Base-by-base conservation (phyloP, 129 eudicot species). In the Erigeron canadensis region DNA sequence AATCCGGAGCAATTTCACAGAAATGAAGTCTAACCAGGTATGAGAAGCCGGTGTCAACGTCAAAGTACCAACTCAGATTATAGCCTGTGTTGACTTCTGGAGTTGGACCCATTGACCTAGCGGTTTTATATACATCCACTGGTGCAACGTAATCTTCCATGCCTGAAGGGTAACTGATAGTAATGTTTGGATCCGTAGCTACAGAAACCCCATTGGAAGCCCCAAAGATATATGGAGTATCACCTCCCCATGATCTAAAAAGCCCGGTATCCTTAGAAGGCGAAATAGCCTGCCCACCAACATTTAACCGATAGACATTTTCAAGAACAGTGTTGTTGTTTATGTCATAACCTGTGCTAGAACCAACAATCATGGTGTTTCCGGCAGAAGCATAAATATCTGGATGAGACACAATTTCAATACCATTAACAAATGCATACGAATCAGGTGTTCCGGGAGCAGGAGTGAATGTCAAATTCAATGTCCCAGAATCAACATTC, bases 21-120 rank as follows among this genome's bases (percentile, higher is more conserved):
- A 93, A 93, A 77, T 93, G 98, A 39, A 93, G 90, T 86, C 98
- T 85, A 40, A 93, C 81, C 10, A 93, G 83, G 78, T 93, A 93
- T 12, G 58, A 69, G 63, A 89, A 93, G 13, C 90, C 95, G 0
- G 90, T 75, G 73, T 93, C 98, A 3, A 89, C 86, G 1, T 85
- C 56, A 48, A 93, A 87, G 45, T 72, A 47, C 98, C 98, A 93
- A 68, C 90, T 87, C 45, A 93, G 69, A 78, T 93, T 93, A 78
- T 40, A 93, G 39, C 81, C 53, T 63, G 10, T 0, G 77, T 93
- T 93, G 61, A 89, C 5, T 0, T 45, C 3, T 7, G 77, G 48
- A 7, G 77, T 59, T 1, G 92, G 92, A 39, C 96, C 95, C 98
- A 93, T 93, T 12, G 89, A 75, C 75, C 98, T 86, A 19, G 86